These are phyloP conservation scores for Exophiala calicioides DNA, from an alignment of 2,329 filamentous ascomycete genomes.

Conservation along the genomic window DNA sequence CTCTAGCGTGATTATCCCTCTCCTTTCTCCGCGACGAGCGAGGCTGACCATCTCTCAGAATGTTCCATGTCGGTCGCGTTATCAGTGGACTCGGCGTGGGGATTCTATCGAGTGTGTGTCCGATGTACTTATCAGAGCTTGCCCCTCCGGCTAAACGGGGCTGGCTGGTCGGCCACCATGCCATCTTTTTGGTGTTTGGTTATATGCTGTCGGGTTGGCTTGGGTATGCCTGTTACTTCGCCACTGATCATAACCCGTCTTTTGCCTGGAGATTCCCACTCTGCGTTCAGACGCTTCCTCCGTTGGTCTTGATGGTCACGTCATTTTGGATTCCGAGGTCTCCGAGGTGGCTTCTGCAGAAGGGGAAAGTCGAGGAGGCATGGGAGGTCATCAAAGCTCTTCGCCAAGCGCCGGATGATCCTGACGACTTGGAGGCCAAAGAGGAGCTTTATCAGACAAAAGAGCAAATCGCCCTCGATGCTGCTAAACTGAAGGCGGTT, in stretches of 20 bases:
- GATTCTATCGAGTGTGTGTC: slow-evolving; percentile 24
- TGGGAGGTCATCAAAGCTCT: slow-evolving; percentile 40
- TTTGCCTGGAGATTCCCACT: slow-evolving; percentile 30
- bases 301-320: slow-evolving; percentile 17
- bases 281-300: slow-evolving; percentile 22
- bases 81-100: slow-evolving; percentile 26
- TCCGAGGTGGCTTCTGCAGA: slow-evolving; percentile 29
- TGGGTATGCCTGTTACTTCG: slow-evolving; percentile 28
- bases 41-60: slow-evolving; percentile 13
- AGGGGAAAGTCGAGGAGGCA: slow-evolving; percentile 37
- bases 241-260: slow-evolving; percentile 21
- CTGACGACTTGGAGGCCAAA: slow-evolving; percentile 40
- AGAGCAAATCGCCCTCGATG: slow-evolving; percentile 27
- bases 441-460: slow-evolving; percentile 44
- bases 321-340: slow-evolving; percentile 25
- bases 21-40: neutral
- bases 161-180: slow-evolving; percentile 29
- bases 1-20: slow-evolving; percentile 10
- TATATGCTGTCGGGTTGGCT: slow-evolving; percentile 28
- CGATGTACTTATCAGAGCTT: slow-evolving; percentile 27
- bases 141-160: slow-evolving; percentile 24
- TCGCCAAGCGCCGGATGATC: slow-evolving; percentile 44
- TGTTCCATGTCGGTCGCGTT: slow-evolving; percentile 29
- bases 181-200: slow-evolving; percentile 27
- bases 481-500: slow-evolving; percentile 39